Conservation (phyloP, 306 rosid genomes). For the Quercus wislizeni region DNA sequence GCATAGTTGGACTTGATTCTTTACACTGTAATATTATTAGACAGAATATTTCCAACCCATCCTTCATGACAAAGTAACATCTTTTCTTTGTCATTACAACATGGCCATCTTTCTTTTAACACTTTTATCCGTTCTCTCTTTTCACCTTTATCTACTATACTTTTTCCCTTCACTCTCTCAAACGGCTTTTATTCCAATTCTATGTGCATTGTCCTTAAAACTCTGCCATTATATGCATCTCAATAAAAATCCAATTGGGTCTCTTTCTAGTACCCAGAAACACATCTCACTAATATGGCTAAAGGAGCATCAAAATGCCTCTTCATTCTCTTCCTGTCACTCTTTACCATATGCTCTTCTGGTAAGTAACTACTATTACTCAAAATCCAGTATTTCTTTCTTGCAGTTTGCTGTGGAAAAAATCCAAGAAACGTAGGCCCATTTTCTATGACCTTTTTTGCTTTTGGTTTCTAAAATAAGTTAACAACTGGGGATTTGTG, state of each 20-base stretch:
- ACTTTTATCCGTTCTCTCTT: slow-evolving; percentile 26
- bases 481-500: background rate
- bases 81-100: slow-evolving; percentile 40
- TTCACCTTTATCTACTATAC: slow-evolving; percentile 39
- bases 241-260: slow-evolving; percentile 23
- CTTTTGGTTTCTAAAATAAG: slow-evolving; percentile 19
- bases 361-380: slow-evolving; percentile 42
- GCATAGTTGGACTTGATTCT: slow-evolving; percentile 22
- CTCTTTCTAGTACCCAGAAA: slow-evolving; percentile 33
- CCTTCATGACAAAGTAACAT: slow-evolving; percentile 69
- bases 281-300: slow-evolving; percentile 45
- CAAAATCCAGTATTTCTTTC: background rate
- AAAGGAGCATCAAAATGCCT: slow-evolving; percentile 41
- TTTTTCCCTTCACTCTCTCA: slow-evolving; percentile 17
- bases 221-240: slow-evolving; percentile 30
- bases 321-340: slow-evolving; percentile 48
- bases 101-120: slow-evolving; percentile 31
- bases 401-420: background rate
- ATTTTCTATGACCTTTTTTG: background rate
- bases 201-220: slow-evolving; percentile 34
- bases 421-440: background rate
- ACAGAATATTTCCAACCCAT: slow-evolving; percentile 26
- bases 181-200: slow-evolving; percentile 28
- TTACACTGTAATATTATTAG: background rate
- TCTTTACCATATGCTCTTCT: slow-evolving; percentile 48